These are phyloP conservation scores for Saccharomycopsis capsularis DNA, from an alignment of 805 yeast species.

Conservation along the genomic window DNA sequence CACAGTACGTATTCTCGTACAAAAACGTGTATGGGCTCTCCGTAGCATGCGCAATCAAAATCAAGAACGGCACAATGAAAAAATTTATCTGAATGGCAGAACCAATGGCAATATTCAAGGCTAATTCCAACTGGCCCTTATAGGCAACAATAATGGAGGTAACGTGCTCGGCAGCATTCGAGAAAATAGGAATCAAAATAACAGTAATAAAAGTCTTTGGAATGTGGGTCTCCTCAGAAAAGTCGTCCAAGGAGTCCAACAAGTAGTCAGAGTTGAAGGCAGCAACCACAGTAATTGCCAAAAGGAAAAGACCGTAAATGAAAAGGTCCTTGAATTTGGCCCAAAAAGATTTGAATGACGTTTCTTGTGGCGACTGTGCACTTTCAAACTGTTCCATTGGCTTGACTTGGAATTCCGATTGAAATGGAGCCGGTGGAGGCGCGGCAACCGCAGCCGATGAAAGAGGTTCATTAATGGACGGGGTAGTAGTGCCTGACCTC, in stretches of 20 bases:
- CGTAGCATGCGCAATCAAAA: conserved; percentile 17
- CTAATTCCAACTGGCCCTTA: conserved; percentile 19
- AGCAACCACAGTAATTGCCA: conserved; percentile 17
- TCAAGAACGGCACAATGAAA: conserved; percentile 19
- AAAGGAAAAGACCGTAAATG: conserved; percentile 10
- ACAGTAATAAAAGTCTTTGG: conserved; percentile 19
- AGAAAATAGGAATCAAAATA: conserved; percentile 20
- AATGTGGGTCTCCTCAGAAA: conserved; percentile 15
- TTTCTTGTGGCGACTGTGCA: background rate
- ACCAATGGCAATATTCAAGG: conserved; percentile 19
- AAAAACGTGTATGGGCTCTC: conserved; percentile 15
- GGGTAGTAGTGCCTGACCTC: background rate
- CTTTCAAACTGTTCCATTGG: background rate
- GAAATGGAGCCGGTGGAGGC: background rate
- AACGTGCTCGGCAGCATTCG: conserved; percentile 21
- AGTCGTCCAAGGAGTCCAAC: conserved; percentile 15
- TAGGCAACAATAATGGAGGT: conserved; percentile 20
- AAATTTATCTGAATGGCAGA: conserved; percentile 21
- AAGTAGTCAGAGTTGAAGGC: conserved; percentile 19
- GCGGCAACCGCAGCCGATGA: background rate
- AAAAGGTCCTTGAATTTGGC: conserved; percentile 3
- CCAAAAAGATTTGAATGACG: background rate
- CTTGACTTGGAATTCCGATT: too few species aligned
- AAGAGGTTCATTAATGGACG: background rate
- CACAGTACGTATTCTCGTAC: conserved; percentile 14